A percentile compares a stretch with the other conserved stretches of the same genome.
Evolutionary conservation across 441 rosid genomes (phyloP).

Genomic region (Euphorbia celastroides): DNA sequence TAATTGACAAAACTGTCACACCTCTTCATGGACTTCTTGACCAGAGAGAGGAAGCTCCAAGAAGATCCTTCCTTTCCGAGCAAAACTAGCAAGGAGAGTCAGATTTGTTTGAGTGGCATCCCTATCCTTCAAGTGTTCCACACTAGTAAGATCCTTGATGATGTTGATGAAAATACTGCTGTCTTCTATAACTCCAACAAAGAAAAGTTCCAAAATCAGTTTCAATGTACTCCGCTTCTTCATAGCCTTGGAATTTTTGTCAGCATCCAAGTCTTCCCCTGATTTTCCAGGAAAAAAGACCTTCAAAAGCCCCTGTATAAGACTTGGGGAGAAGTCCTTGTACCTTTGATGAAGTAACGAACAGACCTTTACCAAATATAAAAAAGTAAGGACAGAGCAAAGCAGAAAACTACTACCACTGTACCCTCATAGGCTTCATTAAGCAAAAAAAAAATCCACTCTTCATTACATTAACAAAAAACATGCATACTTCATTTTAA

Average conservation of each 20-base stretch:
- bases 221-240: conserved; percentile 88
- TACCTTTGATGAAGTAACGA: conserved; percentile 97
- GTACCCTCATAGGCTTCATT: neutral
- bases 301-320: conserved; percentile 83
- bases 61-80: conserved; percentile 92
- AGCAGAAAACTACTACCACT: conserved; percentile 10
- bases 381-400: conserved; percentile 24
- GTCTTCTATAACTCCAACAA: conserved; percentile 90
- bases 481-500: no score
- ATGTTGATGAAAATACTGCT: conserved; percentile 66
- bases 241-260: conserved; percentile 84
- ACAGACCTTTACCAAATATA: conserved; percentile 58
- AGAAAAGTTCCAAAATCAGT: conserved; percentile 88
- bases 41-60: conserved; percentile 82
- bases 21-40: conserved; percentile 80
- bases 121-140: conserved; percentile 83
- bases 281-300: conserved; percentile 94
- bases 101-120: conserved; percentile 91
- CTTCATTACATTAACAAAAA: no score
- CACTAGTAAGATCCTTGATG: conserved; percentile 84
- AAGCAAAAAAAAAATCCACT: neutral
- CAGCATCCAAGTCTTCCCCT: conserved; percentile 76
- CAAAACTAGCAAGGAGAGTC: conserved; percentile 94
- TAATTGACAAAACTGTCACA: conserved; percentile 14
- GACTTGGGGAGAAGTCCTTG: conserved; percentile 85